Percentiles rank a stretch among this genome's conserved stretches.
Evolutionary conservation across 164 flowering plant genomes (phyloP).

Genomic region (Stephania cephalantha): DNA sequence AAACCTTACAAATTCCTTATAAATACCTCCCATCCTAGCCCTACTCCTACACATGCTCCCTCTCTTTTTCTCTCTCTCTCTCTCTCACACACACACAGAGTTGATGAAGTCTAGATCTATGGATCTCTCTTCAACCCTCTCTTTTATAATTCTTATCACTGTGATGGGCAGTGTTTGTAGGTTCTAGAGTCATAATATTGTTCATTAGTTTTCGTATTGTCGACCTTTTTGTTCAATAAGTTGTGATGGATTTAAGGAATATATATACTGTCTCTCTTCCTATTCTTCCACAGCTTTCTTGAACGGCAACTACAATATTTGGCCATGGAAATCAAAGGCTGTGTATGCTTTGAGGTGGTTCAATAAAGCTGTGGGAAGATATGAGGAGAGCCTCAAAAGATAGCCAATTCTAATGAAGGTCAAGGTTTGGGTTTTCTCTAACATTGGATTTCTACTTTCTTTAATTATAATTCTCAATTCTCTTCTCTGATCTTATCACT

Average conservation of each 20-base stretch:
- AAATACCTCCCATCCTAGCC: constrained; percentile 5
- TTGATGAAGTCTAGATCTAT: neutral
- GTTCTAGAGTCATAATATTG: neutral
- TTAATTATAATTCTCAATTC: neutral
- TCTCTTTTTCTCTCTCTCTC: neutral
- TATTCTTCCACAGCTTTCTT: constrained; percentile 45
- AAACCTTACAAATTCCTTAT: constrained; percentile 11
- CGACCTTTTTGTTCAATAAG: neutral
- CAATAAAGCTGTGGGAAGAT: constrained; percentile 52
- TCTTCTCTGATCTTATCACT: neutral
- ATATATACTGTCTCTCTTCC: constrained; percentile 21
- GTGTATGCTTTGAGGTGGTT: constrained; percentile 11
- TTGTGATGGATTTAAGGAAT: neutral
- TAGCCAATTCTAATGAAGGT: too few species aligned
- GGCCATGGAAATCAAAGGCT: neutral
- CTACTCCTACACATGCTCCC: neutral
- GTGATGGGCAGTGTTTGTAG: neutral
- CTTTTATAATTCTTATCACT: neutral
- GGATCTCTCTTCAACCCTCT: neutral
- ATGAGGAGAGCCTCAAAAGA: constrained; percentile 21
- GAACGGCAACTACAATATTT: constrained; percentile 22
- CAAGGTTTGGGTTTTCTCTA: neutral
- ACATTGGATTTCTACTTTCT: neutral
- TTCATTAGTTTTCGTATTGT: neutral
- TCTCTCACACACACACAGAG: neutral